phyloP scores from a whole-genome alignment of 139 green algal genomes.

The Gonium pectorale region DNA sequence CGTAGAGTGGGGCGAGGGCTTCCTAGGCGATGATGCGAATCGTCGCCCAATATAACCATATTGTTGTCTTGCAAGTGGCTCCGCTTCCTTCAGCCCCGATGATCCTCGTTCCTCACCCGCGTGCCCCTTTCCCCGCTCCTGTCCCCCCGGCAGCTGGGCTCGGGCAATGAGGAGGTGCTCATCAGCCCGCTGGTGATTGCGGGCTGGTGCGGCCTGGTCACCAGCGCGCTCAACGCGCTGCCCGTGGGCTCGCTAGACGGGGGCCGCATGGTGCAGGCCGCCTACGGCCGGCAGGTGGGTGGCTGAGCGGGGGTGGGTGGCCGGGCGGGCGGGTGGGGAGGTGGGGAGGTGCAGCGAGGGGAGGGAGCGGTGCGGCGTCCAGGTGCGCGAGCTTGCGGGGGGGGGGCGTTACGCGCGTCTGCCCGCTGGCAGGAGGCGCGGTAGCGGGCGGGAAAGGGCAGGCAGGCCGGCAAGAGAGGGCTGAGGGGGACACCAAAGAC shows the following conservation, averaged over 20 bases:
- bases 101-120: too few species aligned
- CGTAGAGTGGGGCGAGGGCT: too few species aligned
- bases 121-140: too few species aligned
- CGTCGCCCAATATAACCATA: too few species aligned
- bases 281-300: constrained; percentile 38
- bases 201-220: constrained; percentile 89
- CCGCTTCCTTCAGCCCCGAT: too few species aligned
- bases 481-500: too few species aligned
- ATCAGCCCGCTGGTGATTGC: constrained; percentile 68
- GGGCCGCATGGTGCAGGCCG: constrained; percentile 77
- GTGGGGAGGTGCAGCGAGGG: background rate
- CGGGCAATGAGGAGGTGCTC: constrained; percentile 35
- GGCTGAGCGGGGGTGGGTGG: background rate
- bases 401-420: too few species aligned
- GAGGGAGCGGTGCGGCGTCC: constrained; percentile 7
- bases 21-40: too few species aligned
- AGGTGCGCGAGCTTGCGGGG: too few species aligned
- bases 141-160: constrained; percentile 2
- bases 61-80: too few species aligned
- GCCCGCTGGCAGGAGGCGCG: too few species aligned
- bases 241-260: constrained; percentile 88
- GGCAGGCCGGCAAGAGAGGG: background rate
- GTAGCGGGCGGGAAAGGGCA: too few species aligned
- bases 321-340: background rate
- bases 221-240: constrained; percentile 86